These are phyloP conservation scores for Candolleomyces aberdarensis DNA, from an alignment of 768 basidiomycete species.

Conservation along the genomic window DNA sequence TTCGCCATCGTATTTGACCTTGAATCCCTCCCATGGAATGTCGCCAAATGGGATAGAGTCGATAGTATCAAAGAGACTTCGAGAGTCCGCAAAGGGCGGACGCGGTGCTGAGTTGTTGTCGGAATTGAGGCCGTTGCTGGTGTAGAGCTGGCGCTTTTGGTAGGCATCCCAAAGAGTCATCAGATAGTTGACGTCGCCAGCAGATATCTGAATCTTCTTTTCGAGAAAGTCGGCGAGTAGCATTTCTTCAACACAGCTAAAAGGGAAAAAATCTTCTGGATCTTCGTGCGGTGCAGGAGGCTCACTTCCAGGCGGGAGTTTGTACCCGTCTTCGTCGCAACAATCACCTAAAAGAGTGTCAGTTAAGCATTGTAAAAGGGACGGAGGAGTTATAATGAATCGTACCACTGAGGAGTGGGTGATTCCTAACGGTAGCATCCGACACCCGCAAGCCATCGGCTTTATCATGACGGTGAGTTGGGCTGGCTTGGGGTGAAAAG, in stretches of 20 bases:
- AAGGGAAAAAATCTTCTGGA: not conserved
- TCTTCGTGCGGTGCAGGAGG: not conserved
- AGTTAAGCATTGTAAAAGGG: no score
- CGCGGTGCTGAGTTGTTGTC: no score
- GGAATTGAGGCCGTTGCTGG: no score
- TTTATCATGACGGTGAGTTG: no score
- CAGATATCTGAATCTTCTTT: conserved; percentile 14
- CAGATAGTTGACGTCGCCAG: conserved; percentile 19
- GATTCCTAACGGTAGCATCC: no score
- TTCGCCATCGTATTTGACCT: conserved; percentile 22
- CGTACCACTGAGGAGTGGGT: no score
- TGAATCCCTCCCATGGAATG: conserved; percentile 34
- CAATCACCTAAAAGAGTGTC: not conserved
- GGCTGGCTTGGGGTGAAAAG: no score
- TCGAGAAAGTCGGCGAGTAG: conserved; percentile 18
- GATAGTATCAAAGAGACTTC: conserved; percentile 26
- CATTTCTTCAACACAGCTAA: conserved; percentile 2
- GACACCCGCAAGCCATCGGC: no score
- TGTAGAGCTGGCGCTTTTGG: no score
- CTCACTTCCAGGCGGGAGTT: not conserved
- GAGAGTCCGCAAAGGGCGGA: no score
- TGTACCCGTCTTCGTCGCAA: not conserved
- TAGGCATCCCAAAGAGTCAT: conserved; percentile 4
- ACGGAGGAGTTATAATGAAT: no score
- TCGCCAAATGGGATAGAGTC: conserved; percentile 31